Evolutionary conservation across 140 eudicot genomes (phyloP).

Genomic region (Stevia rebaudiana): DNA sequence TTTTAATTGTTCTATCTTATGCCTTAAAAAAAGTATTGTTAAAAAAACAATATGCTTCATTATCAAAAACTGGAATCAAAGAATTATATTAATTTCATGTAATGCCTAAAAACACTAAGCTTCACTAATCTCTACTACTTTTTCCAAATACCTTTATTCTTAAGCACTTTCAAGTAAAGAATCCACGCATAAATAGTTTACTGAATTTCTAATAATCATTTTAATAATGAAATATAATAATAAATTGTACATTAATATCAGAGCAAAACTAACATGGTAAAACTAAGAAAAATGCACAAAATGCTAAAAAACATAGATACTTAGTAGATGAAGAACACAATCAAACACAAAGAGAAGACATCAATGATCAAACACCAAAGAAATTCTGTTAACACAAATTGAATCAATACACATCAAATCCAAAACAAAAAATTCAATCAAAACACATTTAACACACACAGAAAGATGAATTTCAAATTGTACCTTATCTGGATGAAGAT

Average conservation of each 20-base stretch:
- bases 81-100: background rate
- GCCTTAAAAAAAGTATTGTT: background rate
- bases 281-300: background rate
- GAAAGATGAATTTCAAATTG: background rate
- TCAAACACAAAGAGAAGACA: background rate
- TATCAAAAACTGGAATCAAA: background rate
- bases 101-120: conserved; percentile 3
- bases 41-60: background rate
- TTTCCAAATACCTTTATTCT: conserved; percentile 19
- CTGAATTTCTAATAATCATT: background rate
- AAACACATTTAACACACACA: conserved; percentile 1
- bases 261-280: background rate
- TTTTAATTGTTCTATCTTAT: background rate
- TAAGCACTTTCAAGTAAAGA: conserved; percentile 7
- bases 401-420: background rate
- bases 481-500: conserved; percentile 69
- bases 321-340: conserved; percentile 2
- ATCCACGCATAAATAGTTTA: background rate
- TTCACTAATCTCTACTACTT: background rate
- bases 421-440: background rate
- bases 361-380: background rate
- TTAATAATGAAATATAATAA: background rate
- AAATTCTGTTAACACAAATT: background rate
- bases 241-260: background rate
- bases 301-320: background rate